These are phyloP conservation scores for Puya raimondii DNA, from an alignment of 176 grass and related monocot genomes.

Conservation along the genomic window DNA sequence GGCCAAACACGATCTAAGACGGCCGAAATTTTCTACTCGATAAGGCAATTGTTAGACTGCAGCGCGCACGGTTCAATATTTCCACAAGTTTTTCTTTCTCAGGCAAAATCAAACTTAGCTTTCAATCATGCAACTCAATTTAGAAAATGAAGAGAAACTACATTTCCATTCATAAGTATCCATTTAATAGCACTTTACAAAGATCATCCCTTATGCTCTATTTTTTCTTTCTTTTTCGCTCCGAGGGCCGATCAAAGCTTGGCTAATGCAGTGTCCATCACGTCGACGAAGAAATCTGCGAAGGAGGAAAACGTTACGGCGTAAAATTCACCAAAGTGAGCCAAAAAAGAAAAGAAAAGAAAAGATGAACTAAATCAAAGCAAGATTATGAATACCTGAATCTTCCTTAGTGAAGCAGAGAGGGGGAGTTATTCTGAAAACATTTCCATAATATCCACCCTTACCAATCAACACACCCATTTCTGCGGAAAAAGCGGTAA, in stretches of 20 bases:
- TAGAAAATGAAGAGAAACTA: no score
- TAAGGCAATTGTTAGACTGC: no score
- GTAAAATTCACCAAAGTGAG: not conserved
- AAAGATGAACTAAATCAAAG: not conserved
- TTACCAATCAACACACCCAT: slow-evolving; percentile 94
- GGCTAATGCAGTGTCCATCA: slow-evolving; percentile 71
- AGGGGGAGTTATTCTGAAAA: slow-evolving; percentile 93
- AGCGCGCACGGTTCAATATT: no score
- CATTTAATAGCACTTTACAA: no score
- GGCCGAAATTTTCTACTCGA: no score
- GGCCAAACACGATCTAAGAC: no score
- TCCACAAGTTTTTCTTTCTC: no score
- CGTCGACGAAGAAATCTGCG: slow-evolving; percentile 77
- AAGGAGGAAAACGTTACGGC: slow-evolving; percentile 3
- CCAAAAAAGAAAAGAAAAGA: not conserved
- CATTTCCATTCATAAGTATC: no score
- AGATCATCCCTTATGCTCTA: no score
- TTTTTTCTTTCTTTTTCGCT: no score
- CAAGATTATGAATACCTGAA: slow-evolving; percentile 32
- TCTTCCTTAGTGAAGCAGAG: slow-evolving; percentile 93
- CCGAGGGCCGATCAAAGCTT: slow-evolving; percentile 45
- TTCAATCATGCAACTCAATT: no score
- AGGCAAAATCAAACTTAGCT: no score
- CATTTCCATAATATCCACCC: slow-evolving; percentile 90
- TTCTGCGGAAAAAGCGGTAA: slow-evolving; percentile 27